Evolutionary conservation across 208 protist genomes (phyloP).

Genomic region (Crithidia expoeki): DNA sequence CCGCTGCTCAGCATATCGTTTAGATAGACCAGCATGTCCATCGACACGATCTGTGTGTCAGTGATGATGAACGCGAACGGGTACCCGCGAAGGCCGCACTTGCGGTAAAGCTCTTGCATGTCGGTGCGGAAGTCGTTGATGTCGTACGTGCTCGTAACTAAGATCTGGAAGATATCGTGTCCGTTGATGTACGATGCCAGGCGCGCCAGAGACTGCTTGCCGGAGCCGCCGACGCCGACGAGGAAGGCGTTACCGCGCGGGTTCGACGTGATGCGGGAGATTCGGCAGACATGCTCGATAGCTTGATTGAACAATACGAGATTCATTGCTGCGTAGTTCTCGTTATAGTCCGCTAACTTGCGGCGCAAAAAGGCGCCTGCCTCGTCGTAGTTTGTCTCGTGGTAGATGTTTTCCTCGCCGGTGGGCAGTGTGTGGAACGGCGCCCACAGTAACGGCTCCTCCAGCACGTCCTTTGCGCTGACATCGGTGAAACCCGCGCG

Average conservation of each 20-base stretch:
- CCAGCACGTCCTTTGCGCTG: constrained; percentile 78
- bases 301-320: constrained; percentile 98
- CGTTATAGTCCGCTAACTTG: constrained; percentile 97
- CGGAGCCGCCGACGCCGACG: constrained; percentile 94
- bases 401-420: constrained; percentile 91
- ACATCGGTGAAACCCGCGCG: constrained; percentile 87
- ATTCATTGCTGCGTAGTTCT: constrained; percentile 96
- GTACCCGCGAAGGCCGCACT: constrained; percentile 94
- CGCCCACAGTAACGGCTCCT: constrained; percentile 95
- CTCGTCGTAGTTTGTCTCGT: constrained; percentile 85
- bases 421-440: constrained; percentile 89
- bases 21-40: constrained; percentile 97
- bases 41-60: constrained; percentile 97
- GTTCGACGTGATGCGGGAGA: constrained; percentile 95
- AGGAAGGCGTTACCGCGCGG: constrained; percentile 96
- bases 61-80: constrained; percentile 97
- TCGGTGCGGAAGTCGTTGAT: constrained; percentile 96
- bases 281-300: constrained; percentile 97
- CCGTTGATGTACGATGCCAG: constrained; percentile 97
- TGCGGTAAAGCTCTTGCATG: constrained; percentile 96
- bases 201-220: constrained; percentile 94
- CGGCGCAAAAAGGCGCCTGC: constrained; percentile 86
- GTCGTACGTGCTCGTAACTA: constrained; percentile 96
- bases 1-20: constrained; percentile 98
- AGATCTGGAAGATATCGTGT: constrained; percentile 98